A percentile compares a stretch with the other conserved stretches of the same genome.
Conservation (phyloP, 208 protist genomes). For the Trypanosoma melophagium region DNA sequence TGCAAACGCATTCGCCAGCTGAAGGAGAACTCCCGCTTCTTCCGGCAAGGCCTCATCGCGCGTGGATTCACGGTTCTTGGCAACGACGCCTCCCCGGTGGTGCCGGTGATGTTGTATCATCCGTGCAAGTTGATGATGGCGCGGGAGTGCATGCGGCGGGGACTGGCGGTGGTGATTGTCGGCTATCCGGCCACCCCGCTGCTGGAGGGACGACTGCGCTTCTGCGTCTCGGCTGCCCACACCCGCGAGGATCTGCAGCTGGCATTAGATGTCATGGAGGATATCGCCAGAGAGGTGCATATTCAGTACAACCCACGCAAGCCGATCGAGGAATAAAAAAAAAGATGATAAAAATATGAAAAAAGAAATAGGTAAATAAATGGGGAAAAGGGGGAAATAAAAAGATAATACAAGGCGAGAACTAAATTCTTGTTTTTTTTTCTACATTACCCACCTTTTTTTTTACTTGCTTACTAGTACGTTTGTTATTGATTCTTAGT, state of each 20-base stretch:
- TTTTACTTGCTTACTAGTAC: too few species aligned
- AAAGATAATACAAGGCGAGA: too few species aligned
- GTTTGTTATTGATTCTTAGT: too few species aligned
- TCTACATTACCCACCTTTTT: too few species aligned
- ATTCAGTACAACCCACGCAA: constrained; percentile 58
- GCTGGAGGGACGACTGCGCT: constrained; percentile 86
- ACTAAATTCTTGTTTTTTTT: too few species aligned
- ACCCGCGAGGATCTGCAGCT: constrained; percentile 93
- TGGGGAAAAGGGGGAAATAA: too few species aligned
- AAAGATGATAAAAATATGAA: constrained; percentile 9
- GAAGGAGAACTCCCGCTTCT: constrained; percentile 83
- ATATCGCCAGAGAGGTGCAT: constrained; percentile 70
- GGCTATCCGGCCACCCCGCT: constrained; percentile 97
- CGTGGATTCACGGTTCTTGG: constrained; percentile 84
- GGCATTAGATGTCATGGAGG: constrained; percentile 86
- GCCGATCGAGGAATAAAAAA: constrained; percentile 1
- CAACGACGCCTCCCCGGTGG: constrained; percentile 93
- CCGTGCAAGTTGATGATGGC: constrained; percentile 91
- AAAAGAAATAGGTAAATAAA: too few species aligned
- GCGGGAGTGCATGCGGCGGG: constrained; percentile 80
- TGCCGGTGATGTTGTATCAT: constrained; percentile 96
- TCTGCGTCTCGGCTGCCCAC: constrained; percentile 94
- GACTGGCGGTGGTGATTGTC: constrained; percentile 96
- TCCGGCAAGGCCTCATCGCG: constrained; percentile 76
- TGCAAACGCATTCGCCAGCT: constrained; percentile 78